Conservation (phyloP, 352 stramenopile species). For the Pilasporangium apinafurcum region DNA sequence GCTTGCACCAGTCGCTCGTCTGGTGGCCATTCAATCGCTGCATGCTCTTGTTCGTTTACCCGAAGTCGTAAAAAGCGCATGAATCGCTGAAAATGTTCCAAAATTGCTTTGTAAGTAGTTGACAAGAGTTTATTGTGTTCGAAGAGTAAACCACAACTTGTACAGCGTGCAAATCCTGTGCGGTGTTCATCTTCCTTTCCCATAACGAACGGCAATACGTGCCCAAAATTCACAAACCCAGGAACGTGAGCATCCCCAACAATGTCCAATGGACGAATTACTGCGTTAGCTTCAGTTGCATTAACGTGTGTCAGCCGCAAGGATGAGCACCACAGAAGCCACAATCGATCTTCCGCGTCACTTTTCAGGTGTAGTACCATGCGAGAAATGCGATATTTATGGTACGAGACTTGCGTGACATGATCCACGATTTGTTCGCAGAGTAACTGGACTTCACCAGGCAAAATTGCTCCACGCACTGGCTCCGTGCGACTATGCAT, state of each 20-base stretch:
- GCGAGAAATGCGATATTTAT: conserved; percentile 88
- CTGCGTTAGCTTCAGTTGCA: not conserved
- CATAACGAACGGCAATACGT: too few species aligned
- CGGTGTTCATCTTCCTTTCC: not conserved
- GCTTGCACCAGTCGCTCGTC: conserved; percentile 82
- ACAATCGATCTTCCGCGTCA: conserved; percentile 90
- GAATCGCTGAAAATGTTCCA: conserved; percentile 91
- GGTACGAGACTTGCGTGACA: conserved; percentile 89
- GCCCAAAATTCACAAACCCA: conserved; percentile 25
- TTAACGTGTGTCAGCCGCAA: conserved; percentile 64
- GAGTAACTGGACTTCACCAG: conserved; percentile 85
- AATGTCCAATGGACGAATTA: conserved; percentile 50
- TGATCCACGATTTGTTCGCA: conserved; percentile 92
- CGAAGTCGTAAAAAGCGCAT: conserved; percentile 52
- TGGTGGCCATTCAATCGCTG: conserved; percentile 86
- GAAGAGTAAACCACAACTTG: conserved; percentile 76
- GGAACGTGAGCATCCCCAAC: conserved; percentile 63
- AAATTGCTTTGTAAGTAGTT: conserved; percentile 92
- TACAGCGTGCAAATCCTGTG: conserved; percentile 49
- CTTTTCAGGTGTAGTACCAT: conserved; percentile 96
- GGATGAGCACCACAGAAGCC: conserved; percentile 93
- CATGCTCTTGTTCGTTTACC: conserved; percentile 33
- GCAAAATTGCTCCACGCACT: conserved; percentile 87
- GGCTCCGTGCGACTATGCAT: conserved; percentile 80
- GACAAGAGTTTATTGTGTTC: conserved; percentile 67